Conservation (phyloP, 805 yeast species). For the Jamesozyma hellenica region DNA sequence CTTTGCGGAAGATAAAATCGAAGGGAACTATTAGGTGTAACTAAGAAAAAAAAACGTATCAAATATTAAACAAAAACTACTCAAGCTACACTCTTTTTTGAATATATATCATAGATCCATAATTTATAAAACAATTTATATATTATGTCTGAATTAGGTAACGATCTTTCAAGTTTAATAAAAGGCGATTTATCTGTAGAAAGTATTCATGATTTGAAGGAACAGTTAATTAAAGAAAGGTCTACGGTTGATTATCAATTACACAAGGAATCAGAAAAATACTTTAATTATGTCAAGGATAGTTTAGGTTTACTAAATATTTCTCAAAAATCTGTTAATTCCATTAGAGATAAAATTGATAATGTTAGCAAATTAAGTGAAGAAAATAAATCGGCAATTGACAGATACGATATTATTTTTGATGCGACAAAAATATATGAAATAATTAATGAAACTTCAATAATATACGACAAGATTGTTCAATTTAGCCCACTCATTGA, state of each 20-base stretch:
- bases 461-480: constrained; percentile 52
- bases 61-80: too few relatives aligned
- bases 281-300: constrained; percentile 44
- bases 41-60: too few relatives aligned
- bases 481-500: constrained; percentile 43
- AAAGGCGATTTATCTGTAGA: constrained; percentile 42
- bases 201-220: constrained; percentile 42
- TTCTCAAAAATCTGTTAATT: constrained; percentile 39
- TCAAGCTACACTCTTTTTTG: too few relatives aligned
- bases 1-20: too few relatives aligned
- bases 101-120: too few relatives aligned
- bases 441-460: constrained; percentile 59
- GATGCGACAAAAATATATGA: constrained; percentile 59
- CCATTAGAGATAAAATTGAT: constrained; percentile 37
- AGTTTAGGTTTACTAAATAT: constrained; percentile 31
- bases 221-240: constrained; percentile 58
- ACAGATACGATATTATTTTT: constrained; percentile 59
- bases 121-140: too few relatives aligned
- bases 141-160: background rate
- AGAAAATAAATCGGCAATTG: constrained; percentile 50
- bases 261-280: constrained; percentile 56
- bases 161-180: constrained; percentile 25
- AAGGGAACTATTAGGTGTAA: too few relatives aligned
- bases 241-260: constrained; percentile 66
- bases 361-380: constrained; percentile 40